phyloP scores from a whole-genome alignment of 73 alveolate genomes.

The Symbiodinium natans region DNA sequence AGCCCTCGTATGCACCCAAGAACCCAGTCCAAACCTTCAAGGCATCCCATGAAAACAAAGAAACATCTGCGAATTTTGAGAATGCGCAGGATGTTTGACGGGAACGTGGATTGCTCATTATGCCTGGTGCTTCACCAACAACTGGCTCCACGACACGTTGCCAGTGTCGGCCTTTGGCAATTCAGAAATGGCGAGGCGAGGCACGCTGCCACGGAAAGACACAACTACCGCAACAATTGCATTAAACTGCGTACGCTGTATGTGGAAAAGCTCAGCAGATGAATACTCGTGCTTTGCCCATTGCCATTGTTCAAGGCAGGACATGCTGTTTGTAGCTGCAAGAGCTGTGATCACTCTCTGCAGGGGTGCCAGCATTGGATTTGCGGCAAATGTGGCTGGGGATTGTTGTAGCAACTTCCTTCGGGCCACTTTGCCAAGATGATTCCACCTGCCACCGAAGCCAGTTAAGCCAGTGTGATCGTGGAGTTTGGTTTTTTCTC shows the following conservation, averaged over 20 bases:
- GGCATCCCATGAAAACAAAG: too few species aligned
- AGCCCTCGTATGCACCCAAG: too few species aligned
- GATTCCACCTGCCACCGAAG: neutral
- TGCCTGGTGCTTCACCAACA: conserved; percentile 89
- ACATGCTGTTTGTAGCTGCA: too few species aligned
- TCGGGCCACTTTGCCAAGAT: conserved; percentile 8
- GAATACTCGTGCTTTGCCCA: too few species aligned
- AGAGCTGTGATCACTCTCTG: neutral
- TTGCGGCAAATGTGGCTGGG: conserved; percentile 79
- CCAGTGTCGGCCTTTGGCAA: conserved; percentile 41
- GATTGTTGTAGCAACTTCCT: conserved; percentile 87
- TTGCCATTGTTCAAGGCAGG: too few species aligned
- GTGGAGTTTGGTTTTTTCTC: neutral
- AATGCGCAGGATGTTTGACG: conserved; percentile 1
- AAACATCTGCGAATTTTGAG: too few species aligned
- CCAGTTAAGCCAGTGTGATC: neutral
- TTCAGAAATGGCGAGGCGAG: conserved; percentile 60
- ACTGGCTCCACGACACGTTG: conserved; percentile 69
- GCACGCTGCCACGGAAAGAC: too few species aligned
- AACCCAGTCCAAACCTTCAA: too few species aligned
- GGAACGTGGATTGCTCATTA: conserved; percentile 4
- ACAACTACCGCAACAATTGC: too few species aligned
- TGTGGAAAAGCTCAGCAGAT: too few species aligned
- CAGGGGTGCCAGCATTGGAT: conserved; percentile 87
- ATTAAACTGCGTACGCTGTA: too few species aligned